phyloP scores from a whole-genome alignment of 2,329 filamentous ascomycete species.

The Akanthomyces muscarius region DNA sequence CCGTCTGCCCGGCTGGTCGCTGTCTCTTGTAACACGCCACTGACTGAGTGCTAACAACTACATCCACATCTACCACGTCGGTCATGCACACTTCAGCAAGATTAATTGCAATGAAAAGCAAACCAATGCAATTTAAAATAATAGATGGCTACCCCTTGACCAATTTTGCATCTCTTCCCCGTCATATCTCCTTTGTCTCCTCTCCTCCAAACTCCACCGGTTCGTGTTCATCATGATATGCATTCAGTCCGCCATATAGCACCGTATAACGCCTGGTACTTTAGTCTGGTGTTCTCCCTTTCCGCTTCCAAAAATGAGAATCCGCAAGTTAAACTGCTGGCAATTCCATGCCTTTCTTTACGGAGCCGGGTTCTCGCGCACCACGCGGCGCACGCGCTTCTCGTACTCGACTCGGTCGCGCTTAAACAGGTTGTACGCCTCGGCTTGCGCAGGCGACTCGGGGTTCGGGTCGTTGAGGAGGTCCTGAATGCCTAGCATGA shows the following conservation, averaged over 20 bases:
- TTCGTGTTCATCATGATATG: not conserved
- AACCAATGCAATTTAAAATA: not conserved
- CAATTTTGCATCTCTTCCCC: too few species aligned
- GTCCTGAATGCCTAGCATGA: constrained; percentile 91
- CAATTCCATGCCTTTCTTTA: constrained; percentile 33
- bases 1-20: not conserved
- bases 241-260: not conserved
- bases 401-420: constrained; percentile 86
- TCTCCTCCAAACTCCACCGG: not conserved
- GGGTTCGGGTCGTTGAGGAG: constrained; percentile 95
- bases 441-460: constrained; percentile 92
- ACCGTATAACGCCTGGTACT: constrained; percentile 1
- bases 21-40: not conserved
- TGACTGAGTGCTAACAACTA: too few species aligned
- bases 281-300: not conserved
- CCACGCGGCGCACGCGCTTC: constrained; percentile 77
- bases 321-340: not conserved
- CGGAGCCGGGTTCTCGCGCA: constrained; percentile 82
- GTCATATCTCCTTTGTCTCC: too few species aligned
- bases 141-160: not conserved
- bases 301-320: not conserved
- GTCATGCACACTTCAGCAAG: not conserved
- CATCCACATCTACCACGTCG: not conserved
- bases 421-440: constrained; percentile 96
- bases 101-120: not conserved